These are phyloP conservation scores for Ustilago sp. DNA, from an alignment of 1,284 basidiomycete species.

Conservation along the genomic window DNA sequence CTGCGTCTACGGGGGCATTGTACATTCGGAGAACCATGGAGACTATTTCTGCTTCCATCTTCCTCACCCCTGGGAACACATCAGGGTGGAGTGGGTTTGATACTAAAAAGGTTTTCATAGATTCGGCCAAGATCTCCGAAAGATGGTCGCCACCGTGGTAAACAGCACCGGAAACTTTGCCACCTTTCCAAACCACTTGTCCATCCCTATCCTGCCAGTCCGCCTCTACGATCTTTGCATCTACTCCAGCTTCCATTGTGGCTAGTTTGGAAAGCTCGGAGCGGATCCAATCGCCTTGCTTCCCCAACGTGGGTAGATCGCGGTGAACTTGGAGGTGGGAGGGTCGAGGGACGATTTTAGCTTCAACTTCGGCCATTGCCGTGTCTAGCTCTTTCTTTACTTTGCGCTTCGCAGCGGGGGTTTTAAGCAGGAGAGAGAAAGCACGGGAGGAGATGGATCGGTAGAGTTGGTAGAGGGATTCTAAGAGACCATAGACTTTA, in stretches of 20 bases:
- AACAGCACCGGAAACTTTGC: constrained; percentile 68
- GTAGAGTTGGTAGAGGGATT: constrained; percentile 59
- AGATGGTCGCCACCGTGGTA: constrained; percentile 69
- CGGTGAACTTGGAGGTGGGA: constrained; percentile 46
- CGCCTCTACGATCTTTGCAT: constrained; percentile 28
- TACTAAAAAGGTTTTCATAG: constrained; percentile 65
- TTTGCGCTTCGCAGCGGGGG: constrained; percentile 60
- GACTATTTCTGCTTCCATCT: constrained; percentile 98
- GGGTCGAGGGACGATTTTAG: constrained; percentile 59
- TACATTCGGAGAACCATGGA: constrained; percentile 87
- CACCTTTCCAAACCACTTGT: constrained; percentile 62
- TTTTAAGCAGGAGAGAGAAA: constrained; percentile 56
- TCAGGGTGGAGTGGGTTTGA: constrained; percentile 94
- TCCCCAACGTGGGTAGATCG: constrained; percentile 59
- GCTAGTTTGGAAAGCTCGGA: constrained; percentile 59
- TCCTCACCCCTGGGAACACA: constrained; percentile 91
- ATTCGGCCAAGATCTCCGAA: constrained; percentile 55
- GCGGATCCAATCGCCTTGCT: constrained; percentile 57
- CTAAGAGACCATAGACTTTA: constrained; percentile 57
- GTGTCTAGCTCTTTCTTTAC: constrained; percentile 60
- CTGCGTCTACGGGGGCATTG: constrained; percentile 81
- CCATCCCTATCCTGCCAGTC: constrained; percentile 55
- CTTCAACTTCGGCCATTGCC: constrained; percentile 62
- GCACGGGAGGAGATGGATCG: constrained; percentile 38
- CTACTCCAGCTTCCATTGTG: constrained; percentile 55